Percentiles rank a stretch among this genome's conserved stretches.
These are phyloP conservation scores for button mushroom (Agaricus bisporus) DNA, from an alignment of 768 basidiomycete species.

Conservation along the genomic window DNA sequence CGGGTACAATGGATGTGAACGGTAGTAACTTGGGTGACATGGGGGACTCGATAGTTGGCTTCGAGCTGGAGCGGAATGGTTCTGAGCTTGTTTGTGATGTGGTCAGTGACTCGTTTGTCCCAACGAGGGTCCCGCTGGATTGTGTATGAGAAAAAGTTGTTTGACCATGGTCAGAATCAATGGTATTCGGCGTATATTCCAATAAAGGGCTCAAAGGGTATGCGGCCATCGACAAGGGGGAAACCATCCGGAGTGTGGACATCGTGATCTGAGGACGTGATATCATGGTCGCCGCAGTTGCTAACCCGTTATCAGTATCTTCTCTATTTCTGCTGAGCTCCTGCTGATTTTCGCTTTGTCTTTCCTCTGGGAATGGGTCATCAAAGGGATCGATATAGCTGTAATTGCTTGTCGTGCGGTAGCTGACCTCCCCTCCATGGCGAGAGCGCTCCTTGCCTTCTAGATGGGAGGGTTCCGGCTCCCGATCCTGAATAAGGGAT, in stretches of 20 bases:
- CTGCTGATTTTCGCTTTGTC: slow-evolving; percentile 14
- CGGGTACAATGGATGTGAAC: slow-evolving; percentile 1
- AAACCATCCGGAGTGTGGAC: slow-evolving; percentile 22
- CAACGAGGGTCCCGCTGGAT: slow-evolving; percentile 21
- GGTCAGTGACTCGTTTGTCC: slow-evolving; percentile 18
- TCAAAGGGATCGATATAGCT: slow-evolving; percentile 37
- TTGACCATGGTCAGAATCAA: slow-evolving; percentile 21
- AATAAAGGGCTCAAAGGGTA: slow-evolving; percentile 33
- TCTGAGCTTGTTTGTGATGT: slow-evolving; percentile 25
- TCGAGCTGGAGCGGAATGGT: slow-evolving; percentile 20
- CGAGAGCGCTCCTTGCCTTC: slow-evolving; percentile 18
- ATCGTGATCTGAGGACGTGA: slow-evolving; percentile 14
- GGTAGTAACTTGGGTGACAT: slow-evolving; percentile 18
- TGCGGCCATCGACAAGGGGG: slow-evolving; percentile 26
- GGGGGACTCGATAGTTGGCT: slow-evolving; percentile 35
- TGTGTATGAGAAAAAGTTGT: slow-evolving; percentile 21
- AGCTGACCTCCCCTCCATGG: slow-evolving; percentile 28
- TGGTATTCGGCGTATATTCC: slow-evolving; percentile 30
- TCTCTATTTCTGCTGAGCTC: slow-evolving; percentile 1
- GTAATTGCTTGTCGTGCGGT: slow-evolving; percentile 36
- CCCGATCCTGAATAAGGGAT: slow-evolving; percentile 30
- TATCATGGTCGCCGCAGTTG: slow-evolving; percentile 15
- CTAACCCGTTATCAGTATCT: slow-evolving; percentile 10
- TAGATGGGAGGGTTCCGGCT: slow-evolving; percentile 21
- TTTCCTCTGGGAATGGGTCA: slow-evolving; percentile 34